Evolutionary conservation across 163 green algal genomes (phyloP).

Genomic region (Scenedesmus sp.): DNA sequence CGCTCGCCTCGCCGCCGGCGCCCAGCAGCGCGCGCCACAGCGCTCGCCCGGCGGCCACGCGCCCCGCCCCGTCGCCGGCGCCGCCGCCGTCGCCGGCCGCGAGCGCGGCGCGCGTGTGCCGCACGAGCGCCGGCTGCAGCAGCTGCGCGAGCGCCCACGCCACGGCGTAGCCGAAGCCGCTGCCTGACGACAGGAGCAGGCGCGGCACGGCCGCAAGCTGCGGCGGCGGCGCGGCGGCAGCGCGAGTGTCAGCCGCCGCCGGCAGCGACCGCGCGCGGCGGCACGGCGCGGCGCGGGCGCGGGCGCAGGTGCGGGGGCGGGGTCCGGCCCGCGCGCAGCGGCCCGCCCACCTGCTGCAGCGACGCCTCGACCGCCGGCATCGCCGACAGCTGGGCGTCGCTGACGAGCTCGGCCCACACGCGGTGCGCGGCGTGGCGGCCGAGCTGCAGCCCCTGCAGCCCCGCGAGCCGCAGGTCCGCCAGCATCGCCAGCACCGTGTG

Average conservation of each 20-base stretch:
- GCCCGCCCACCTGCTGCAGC: constrained; percentile 18
- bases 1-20: neutral
- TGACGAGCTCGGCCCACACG: neutral
- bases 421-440: constrained; percentile 17
- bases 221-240: neutral
- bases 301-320: no score
- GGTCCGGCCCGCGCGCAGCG: no score
- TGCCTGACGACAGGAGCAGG: constrained; percentile 2
- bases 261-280: no score
- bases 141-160: constrained; percentile 30
- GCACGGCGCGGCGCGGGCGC: no score
- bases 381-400: neutral
- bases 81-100: neutral
- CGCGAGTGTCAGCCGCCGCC: no score
- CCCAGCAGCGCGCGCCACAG: neutral
- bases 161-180: constrained; percentile 36
- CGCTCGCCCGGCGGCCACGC: neutral
- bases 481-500: constrained; percentile 31
- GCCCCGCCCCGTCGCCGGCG: neutral
- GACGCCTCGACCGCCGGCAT: neutral
- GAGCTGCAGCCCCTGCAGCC: neutral
- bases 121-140: constrained; percentile 18
- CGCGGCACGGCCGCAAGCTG: constrained; percentile 14
- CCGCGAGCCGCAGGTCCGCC: constrained; percentile 7
- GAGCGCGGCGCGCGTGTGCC: neutral